A percentile compares a stretch with the other conserved stretches of the same genome.
phyloP scores from a whole-genome alignment of 2,329 filamentous ascomycete genomes.

The Fusarium coffeatum region DNA sequence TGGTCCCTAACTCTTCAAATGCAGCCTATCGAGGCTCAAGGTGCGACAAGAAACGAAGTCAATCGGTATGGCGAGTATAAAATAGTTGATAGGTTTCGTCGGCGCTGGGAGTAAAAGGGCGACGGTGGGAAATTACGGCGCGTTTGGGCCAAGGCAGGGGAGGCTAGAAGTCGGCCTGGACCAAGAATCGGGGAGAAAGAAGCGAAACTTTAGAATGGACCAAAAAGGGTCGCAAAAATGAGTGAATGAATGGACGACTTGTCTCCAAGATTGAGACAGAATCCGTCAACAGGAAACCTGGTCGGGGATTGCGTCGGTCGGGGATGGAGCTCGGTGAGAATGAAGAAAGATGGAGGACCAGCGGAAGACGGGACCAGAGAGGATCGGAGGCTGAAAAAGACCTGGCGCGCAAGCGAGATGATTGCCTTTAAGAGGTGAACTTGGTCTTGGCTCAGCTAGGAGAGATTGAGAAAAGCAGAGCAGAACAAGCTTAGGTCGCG shows the following conservation, averaged over 20 bases:
- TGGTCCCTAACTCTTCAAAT: conserved; percentile 44
- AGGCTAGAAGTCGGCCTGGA: conserved; percentile 31
- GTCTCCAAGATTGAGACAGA: conserved; percentile 31
- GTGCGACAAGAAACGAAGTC: conserved; percentile 32
- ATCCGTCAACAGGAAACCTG: conserved; percentile 39
- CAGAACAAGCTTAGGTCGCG: conserved; percentile 33
- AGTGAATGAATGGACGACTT: conserved; percentile 31
- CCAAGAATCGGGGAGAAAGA: conserved; percentile 28
- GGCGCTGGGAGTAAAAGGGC: conserved; percentile 30
- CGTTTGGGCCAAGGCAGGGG: conserved; percentile 34
- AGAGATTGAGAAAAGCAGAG: conserved; percentile 42
- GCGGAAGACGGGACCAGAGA: conserved; percentile 42
- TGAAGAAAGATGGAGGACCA: conserved; percentile 43
- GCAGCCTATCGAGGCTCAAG: conserved; percentile 45
- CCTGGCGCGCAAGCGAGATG: conserved; percentile 64
- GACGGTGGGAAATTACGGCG: conserved; percentile 41
- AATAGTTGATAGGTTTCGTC: conserved; percentile 25
- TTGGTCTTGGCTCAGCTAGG: conserved; percentile 50
- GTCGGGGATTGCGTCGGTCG: conserved; percentile 46
- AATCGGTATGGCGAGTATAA: conserved; percentile 21
- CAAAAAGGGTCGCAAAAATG: conserved; percentile 19
- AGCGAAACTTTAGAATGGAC: conserved; percentile 24
- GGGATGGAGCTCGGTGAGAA: conserved; percentile 48
- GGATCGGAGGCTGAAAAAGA: conserved; percentile 59
- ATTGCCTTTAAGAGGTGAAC: conserved; percentile 58